Percentiles rank a stretch among this genome's conserved stretches.
Evolutionary conservation across 192 early-diverging fungal species (phyloP).

Genomic region (Umbelopsis ramanniana): DNA sequence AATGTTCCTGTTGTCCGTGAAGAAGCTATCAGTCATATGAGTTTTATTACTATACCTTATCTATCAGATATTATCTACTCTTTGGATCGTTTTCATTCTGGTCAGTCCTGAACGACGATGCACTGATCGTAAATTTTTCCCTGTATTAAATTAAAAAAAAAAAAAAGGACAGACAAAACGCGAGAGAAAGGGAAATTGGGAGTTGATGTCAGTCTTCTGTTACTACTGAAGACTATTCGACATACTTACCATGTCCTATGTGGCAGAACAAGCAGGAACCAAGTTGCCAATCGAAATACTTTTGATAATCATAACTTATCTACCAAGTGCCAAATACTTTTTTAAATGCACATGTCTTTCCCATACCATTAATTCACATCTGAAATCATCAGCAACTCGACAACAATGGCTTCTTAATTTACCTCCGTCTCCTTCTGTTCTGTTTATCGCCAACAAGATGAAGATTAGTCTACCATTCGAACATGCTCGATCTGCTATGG

Average conservation of each 20-base stretch:
- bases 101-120: no score
- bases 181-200: no score
- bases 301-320: not conserved
- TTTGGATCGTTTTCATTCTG: no score
- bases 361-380: not conserved
- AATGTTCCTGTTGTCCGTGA: no score
- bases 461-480: not conserved
- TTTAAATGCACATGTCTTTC: not conserved
- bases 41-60: no score
- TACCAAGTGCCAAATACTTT: not conserved
- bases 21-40: no score
- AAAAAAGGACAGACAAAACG: not conserved
- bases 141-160: not conserved
- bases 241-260: not conserved
- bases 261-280: no score
- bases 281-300: not conserved
- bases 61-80: no score
- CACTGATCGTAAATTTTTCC: not conserved
- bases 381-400: not conserved
- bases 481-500: conserved; percentile 8
- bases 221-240: no score
- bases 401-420: not conserved
- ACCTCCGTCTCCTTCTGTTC: not conserved
- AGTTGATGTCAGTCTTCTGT: no score
- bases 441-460: not conserved